These are phyloP conservation scores for Clavispora fructus DNA, from an alignment of 805 yeast species.

Conservation along the genomic window DNA sequence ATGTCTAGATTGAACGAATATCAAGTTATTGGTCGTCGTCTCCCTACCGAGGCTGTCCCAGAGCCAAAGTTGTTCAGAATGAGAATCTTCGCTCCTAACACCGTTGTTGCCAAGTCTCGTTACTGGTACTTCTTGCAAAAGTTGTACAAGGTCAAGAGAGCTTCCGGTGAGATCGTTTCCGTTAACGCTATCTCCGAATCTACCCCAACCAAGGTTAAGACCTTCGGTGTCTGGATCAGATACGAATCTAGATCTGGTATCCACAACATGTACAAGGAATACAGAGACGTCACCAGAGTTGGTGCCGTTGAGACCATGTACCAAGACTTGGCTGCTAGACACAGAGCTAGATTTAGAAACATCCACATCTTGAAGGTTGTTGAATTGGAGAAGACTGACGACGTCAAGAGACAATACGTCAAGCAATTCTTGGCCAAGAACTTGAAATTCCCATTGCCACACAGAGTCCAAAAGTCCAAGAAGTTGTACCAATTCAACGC, in stretches of 20 bases:
- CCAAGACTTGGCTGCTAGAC: constrained; percentile 99
- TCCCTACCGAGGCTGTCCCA: constrained; percentile 98
- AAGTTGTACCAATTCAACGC: constrained; percentile 85
- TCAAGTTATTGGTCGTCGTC: constrained; percentile 99
- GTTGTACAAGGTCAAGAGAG: constrained; percentile 99
- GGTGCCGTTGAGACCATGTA: constrained; percentile 98
- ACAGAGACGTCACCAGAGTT: constrained; percentile 98
- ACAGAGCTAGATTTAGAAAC: constrained; percentile 99
- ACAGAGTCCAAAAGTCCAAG: constrained; percentile 92
- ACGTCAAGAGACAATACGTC: constrained; percentile 98
- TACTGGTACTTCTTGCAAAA: constrained; percentile 99
- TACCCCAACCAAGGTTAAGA: constrained; percentile 98
- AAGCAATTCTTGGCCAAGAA: constrained; percentile 93
- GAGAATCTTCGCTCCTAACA: constrained; percentile 99
- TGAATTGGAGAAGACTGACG: constrained; percentile 95
- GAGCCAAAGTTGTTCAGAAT: constrained; percentile 99
- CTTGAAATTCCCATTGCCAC: constrained; percentile 99
- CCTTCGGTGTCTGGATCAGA: constrained; percentile 99
- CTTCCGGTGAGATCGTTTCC: constrained; percentile 98
- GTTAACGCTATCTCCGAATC: constrained; percentile 88
- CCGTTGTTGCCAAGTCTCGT: constrained; percentile 99
- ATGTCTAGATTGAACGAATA: constrained; percentile 98
- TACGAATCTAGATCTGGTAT: constrained; percentile 99
- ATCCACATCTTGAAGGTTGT: constrained; percentile 99
- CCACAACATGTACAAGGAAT: constrained; percentile 99